Evolutionary conservation across 441 rosid genomes (phyloP), one percentile per base, ranked within the genome.

Genomic region (Daphne laureola): DNA sequence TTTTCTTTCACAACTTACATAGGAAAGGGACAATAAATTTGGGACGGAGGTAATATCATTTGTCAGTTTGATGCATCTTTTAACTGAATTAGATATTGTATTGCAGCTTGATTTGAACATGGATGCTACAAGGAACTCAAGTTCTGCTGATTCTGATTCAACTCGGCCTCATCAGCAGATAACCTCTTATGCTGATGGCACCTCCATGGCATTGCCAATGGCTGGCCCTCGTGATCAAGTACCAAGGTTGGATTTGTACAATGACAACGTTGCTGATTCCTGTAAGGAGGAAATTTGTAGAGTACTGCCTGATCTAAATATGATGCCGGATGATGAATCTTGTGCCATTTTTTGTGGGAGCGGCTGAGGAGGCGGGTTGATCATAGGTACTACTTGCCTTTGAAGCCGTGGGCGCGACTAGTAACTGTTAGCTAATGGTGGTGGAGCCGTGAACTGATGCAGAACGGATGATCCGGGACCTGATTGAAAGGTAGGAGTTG

Each of bases 251-350:
- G 67, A 63, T 53, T 63, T 64, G 42, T 64, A 65, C 36, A 48
- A 57, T 44, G 49, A 5, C 12, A 50, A 4, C 9, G 53, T 51
- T 0, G 42, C 61, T 46, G 51, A 51, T 7, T 63, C 13, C 43
- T 53, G 75, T 45, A 57, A 59, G 14, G 40, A 14, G 31, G 68
- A 74, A 2, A 63, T 72, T 59, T 54, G 52, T 18, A 78, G 71
- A 63, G 4, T 67, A 51, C 49, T 74, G 18, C 91, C 93, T 16
- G 97, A 90, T 78, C 73, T 90, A 21, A 90, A 90, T 52, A 73
- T 82, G 82, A 69, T 58, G 72, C 90, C 90, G 23, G 83, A 75
- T 25, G 86, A 71, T 51, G 90, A 78, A 26, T 42, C 61, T 4
- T 67, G 71, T 23, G 48, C 60, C 0, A 72, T 59, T 52, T 54